Base-by-base conservation (phyloP, 805 yeast genomes). In the Yueomyces sinensis region DNA sequence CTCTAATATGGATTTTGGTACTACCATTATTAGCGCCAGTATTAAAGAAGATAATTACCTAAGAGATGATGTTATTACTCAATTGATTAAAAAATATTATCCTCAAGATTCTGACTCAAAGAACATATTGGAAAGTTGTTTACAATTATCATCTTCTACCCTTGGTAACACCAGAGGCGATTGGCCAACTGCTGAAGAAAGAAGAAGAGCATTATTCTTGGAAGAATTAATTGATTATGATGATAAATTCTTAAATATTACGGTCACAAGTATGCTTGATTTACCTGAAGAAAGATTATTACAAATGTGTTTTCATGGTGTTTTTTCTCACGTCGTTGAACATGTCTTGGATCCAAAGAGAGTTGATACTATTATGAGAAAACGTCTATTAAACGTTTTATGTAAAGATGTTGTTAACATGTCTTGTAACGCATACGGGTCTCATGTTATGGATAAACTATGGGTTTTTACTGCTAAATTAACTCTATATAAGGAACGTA, bases 161-260 rank as follows among this genome's bases (percentile, higher is more conserved):
- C 59, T 83, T 37, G 91, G 89, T 22, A 81, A 82, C 55, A 78
- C 84, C 2, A 71, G 72, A 42, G 93, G 75, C 44, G 94, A 83
- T 53, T 82, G 94, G 94, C 94, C 94, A 32, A 83, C 94, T 1
- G 80, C 86, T 0, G 91, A 82, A 46, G 94, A 83, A 52, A 72
- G 93, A 63, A 72, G 87, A 60, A 64, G 91, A 40, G 65, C 94
- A 0, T 46, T 82, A 15, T 78, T 86, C 45, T 58, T 82, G 37
- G 89, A 84, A 50, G 73, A 75, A 43, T 60, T 86, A 37, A 72
- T 83, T 52, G 71, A 70, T 24, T 81, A 75, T 48, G 89, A 82
- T 46, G 64, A 66, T 20, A 60, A 63, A 32, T 75, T 82, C 40
- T 64, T 78, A 13, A 55, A 66, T 13, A 64, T 74, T 30, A 66